Base-by-base conservation (phyloP, 257 asterid species). In the Plantago ovata region DNA sequence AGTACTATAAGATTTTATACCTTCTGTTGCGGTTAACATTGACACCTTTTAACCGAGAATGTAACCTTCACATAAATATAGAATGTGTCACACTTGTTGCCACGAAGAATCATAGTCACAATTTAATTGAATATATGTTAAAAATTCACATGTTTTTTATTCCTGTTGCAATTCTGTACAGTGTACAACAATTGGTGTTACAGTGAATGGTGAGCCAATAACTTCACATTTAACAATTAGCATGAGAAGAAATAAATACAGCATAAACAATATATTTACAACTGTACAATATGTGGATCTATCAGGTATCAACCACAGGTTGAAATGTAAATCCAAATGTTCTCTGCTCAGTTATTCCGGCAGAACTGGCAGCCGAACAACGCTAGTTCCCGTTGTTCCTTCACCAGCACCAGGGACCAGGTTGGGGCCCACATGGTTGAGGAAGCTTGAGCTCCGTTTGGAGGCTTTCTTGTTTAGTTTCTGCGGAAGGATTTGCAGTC, bases 401-500 rank as follows among this genome's bases (percentile, higher is more conserved):
- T 77, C 77, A 19, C 49, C 65, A 20, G 73, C 65, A 18, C 68
- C 69, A 4, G 71, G 20, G 51, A 13, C 64, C 10, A 75, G 16
- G 51, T 39, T 70, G 18, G 67, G 60, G 63, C 19, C 56, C 10
- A 61, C 47, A 42, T 44, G 39, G 48, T 68, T 71, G 33, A 56
- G 53, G 56, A 72, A 58, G 61, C 68, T 76, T 39, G 80, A 72
- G 53, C 67, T 22, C 45, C 79, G 62, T 56, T 67, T 76, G 0
- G 52, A 66, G 60, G 74, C 62, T 75, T 70, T 76, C 74, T 51
- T 81, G 21, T 36, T 68, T 7, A 83, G 60, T 60, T 79, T 88
- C 68, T 72, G 91, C 16, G 98, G 96, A 73, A 92, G 96, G 70
- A 92, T 92, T 61, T 92, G 98, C 39, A 92, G 69, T 62, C 96